Evolutionary conservation across 352 stramenopile species (phyloP), one percentile per base, ranked within the genome.

Genomic region (Phytophthora citrophthora): DNA sequence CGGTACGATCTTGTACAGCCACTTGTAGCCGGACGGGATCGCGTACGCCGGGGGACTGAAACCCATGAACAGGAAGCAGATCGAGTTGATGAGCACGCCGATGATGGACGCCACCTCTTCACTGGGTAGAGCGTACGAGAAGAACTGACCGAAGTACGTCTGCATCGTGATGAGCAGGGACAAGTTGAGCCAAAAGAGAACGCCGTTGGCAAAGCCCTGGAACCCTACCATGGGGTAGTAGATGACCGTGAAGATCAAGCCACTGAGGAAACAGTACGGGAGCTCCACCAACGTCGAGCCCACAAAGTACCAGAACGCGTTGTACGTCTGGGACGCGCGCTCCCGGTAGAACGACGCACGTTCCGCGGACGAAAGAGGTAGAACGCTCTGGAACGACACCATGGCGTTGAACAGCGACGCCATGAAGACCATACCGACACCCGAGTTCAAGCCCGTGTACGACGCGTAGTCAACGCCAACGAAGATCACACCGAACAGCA

Each of bases 171-270:
- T 81, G 85, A 59, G 40, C 86, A 88, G 36, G 36, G 80, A 55
- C 10, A 88, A 52, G 47, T 79, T 72, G 40, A 77, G 5, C 29
- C 79, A 48, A 51, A 86, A 90, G 9, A 79, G 32, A 0, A 83
- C 63, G 16, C 65, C 34, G 2, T 68, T 44, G 5, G 54, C 60
- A 31, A 95, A 83, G 5, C 90, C 88, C 46, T 88, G 72, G 68
- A 96, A 96, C 47, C 95, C 95, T 0, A 96, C 53, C 32, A 97
- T 61, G 4, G 74, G 85, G 41, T 78, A 88, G 74, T 93, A 97
- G 13, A 92, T 67, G 15, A 92, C 50, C 3, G 80, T 82, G 72
- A 95, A 88, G 32, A 87, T 40, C 1, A 86, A 4, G 49, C 64
- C 48, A 44, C 76, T 48, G 2, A 64, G 0, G 29, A 69, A 59